phyloP scores from a whole-genome alignment of 495 filamentous ascomycete species.

The Aspergillus heteromorphus region DNA sequence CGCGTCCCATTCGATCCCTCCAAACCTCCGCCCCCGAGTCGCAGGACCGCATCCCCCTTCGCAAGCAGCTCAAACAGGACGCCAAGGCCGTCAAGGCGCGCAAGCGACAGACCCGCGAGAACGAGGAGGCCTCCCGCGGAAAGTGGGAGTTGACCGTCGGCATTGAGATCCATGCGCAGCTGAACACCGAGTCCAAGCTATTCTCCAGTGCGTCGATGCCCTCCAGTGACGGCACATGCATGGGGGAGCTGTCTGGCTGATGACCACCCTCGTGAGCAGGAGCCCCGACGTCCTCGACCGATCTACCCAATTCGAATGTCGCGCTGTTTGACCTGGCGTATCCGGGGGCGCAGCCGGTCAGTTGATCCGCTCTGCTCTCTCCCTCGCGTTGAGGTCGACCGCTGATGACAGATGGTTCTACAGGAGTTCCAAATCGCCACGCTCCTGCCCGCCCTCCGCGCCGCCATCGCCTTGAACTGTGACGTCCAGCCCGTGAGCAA shows the following conservation, averaged over 20 bases:
- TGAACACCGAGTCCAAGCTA: slow-evolving; percentile 80
- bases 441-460: slow-evolving; percentile 81
- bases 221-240: background rate
- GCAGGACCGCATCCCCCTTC: slow-evolving; percentile 48
- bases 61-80: slow-evolving; percentile 71
- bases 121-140: slow-evolving; percentile 32
- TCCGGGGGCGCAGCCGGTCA: slow-evolving; percentile 76
- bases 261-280: slow-evolving; percentile 24
- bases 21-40: slow-evolving; percentile 20
- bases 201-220: slow-evolving; percentile 57
- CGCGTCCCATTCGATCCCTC: slow-evolving; percentile 15
- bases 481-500: slow-evolving; percentile 65
- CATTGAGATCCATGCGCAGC: slow-evolving; percentile 94
- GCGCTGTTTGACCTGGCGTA: slow-evolving; percentile 84
- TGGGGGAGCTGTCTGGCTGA: background rate
- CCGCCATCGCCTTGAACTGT: slow-evolving; percentile 80
- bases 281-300: slow-evolving; percentile 64
- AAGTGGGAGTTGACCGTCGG: slow-evolving; percentile 89
- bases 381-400: background rate
- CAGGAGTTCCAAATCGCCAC: slow-evolving; percentile 74
- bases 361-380: slow-evolving; percentile 13
- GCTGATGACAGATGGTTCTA: background rate
- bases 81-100: slow-evolving; percentile 46
- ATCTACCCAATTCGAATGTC: slow-evolving; percentile 75
- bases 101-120: slow-evolving; percentile 33